phyloP scores from a whole-genome alignment of 1,284 basidiomycete species.

The Salmacisia buchloeana region DNA sequence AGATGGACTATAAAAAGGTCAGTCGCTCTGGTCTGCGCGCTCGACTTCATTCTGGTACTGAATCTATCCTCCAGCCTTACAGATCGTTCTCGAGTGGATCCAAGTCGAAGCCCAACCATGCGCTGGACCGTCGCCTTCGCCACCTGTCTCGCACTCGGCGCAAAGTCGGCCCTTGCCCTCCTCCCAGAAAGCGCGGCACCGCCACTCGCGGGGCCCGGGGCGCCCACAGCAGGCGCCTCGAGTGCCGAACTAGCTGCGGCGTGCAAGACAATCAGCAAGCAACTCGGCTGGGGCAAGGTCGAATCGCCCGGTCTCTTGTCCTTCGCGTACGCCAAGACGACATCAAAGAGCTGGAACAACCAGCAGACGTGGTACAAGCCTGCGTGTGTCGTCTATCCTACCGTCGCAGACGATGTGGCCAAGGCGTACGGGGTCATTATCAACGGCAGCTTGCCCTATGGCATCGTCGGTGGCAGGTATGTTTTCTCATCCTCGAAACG shows the following conservation, averaged over 20 bases:
- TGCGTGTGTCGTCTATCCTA: slow-evolving; percentile 1
- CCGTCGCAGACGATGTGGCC: neutral
- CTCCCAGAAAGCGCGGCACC: no score
- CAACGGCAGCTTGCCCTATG: neutral
- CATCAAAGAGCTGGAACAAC: neutral
- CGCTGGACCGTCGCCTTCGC: no score
- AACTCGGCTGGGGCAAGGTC: neutral
- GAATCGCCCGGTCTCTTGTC: neutral
- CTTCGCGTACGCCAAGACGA: neutral
- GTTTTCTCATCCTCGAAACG: neutral
- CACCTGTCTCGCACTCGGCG: no score
- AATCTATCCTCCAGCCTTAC: no score
- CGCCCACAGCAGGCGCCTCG: neutral
- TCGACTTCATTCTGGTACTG: no score
- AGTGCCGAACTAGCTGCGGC: neutral
- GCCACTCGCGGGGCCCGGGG: neutral
- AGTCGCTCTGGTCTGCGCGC: no score
- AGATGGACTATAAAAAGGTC: no score
- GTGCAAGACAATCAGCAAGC: neutral
- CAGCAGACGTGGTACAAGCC: neutral
- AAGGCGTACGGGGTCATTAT: neutral
- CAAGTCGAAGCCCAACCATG: no score
- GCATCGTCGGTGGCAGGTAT: neutral
- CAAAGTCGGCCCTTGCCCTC: no score
- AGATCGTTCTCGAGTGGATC: no score